Conservation (phyloP, 345 rosid genomes). For the Excoecaria agallocha region DNA sequence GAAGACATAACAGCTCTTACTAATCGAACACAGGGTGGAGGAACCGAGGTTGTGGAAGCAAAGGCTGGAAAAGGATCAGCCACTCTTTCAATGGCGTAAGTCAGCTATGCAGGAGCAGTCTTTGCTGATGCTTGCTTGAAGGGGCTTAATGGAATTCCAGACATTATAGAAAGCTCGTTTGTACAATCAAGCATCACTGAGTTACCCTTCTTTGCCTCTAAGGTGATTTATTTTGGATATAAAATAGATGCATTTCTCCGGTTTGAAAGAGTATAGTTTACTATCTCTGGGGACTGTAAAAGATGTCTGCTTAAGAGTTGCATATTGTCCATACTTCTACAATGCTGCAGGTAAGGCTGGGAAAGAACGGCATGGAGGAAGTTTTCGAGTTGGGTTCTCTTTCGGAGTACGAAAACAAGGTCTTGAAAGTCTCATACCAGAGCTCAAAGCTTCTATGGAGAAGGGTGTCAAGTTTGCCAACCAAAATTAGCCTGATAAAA, state of each 20-base stretch:
- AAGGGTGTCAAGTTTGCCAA: slow-evolving; percentile 74
- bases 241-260: too few relatives aligned
- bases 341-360: too few relatives aligned
- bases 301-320: too few relatives aligned
- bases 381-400: slow-evolving; percentile 68
- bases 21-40: slow-evolving; percentile 86
- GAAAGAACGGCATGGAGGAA: slow-evolving; percentile 81
- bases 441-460: slow-evolving; percentile 63
- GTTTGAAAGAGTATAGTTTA: too few relatives aligned
- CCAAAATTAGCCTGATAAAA: background rate
- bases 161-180: slow-evolving; percentile 68
- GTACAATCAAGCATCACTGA: slow-evolving; percentile 75
- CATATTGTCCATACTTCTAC: too few relatives aligned
- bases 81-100: slow-evolving; percentile 93
- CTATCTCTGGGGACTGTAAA: too few relatives aligned
- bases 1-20: slow-evolving; percentile 56
- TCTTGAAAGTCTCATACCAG: slow-evolving; percentile 67
- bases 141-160: slow-evolving; percentile 79
- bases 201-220: slow-evolving; percentile 81
- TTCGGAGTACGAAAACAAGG: slow-evolving; percentile 66
- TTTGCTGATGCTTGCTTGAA: slow-evolving; percentile 89
- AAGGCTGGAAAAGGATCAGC: slow-evolving; percentile 97
- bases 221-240: slow-evolving; percentile 34
- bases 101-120: slow-evolving; percentile 84
- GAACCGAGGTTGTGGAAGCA: slow-evolving; percentile 86